phyloP scores from a whole-genome alignment of 2,329 filamentous ascomycete genomes.

The Venturia carpophila region DNA sequence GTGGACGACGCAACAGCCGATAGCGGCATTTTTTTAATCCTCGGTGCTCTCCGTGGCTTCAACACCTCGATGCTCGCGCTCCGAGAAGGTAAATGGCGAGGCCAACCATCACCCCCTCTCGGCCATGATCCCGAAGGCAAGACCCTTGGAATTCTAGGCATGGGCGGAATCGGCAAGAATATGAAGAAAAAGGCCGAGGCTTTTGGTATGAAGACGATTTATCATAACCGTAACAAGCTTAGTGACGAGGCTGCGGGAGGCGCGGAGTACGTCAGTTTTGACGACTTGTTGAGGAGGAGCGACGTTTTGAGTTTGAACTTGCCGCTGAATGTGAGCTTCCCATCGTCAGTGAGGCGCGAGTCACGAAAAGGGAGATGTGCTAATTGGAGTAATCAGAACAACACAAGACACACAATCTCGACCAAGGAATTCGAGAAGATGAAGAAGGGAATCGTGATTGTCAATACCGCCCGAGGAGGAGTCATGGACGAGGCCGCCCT shows the following conservation, averaged over 20 bases:
- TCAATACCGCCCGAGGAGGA: constrained; percentile 77
- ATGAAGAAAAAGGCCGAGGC: constrained; percentile 64
- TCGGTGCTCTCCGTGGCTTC: constrained; percentile 71
- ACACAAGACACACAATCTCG: constrained; percentile 70
- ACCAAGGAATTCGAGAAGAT: constrained; percentile 63
- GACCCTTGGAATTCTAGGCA: constrained; percentile 70
- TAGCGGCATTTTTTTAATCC: constrained; percentile 68
- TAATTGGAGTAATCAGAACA: constrained; percentile 32
- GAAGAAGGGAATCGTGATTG: constrained; percentile 68
- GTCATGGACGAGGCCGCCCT: constrained; percentile 76
- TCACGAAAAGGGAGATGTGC: background rate
- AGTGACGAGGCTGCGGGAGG: constrained; percentile 47
- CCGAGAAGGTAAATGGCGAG: constrained; percentile 61
- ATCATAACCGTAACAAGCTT: constrained; percentile 63
- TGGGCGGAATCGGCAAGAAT: constrained; percentile 78
- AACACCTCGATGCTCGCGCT: constrained; percentile 58
- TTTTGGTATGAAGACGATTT: constrained; percentile 69
- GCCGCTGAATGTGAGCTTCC: constrained; percentile 64
- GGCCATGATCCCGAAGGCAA: constrained; percentile 77
- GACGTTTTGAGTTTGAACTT: constrained; percentile 76
- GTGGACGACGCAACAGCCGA: constrained; percentile 81
- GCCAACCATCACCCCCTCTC: constrained; percentile 44
- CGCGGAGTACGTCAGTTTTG: constrained; percentile 63
- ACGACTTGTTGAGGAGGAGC: constrained; percentile 59
- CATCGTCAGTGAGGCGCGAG: background rate